A percentile compares a stretch with the other conserved stretches of the same genome.
Conservation (phyloP, 495 filamentous ascomycete species). For the Penicillium subrubescens region DNA sequence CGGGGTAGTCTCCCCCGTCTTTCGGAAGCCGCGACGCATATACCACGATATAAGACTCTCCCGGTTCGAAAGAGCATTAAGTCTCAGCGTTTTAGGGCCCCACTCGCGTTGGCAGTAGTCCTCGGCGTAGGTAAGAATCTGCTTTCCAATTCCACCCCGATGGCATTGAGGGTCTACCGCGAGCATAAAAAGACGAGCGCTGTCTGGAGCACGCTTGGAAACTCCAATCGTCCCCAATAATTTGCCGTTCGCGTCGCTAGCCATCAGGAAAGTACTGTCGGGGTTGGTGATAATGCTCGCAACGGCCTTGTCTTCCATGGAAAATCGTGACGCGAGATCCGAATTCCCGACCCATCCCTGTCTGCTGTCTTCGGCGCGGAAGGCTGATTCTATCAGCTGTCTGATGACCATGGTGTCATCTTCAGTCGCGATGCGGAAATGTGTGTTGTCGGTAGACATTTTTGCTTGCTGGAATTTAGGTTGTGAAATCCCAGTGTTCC, state of each 20-base stretch:
- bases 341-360: slow-evolving; percentile 43
- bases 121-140: slow-evolving; percentile 44
- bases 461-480: not conserved
- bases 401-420: slow-evolving; percentile 32
- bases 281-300: slow-evolving; percentile 44
- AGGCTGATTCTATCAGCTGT: slow-evolving; percentile 42
- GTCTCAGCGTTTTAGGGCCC: slow-evolving; percentile 30
- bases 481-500: not conserved
- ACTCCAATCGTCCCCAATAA: slow-evolving; percentile 40
- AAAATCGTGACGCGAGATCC: slow-evolving; percentile 34
- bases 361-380: slow-evolving; percentile 41
- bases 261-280: slow-evolving; percentile 37
- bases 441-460: slow-evolving; percentile 18
- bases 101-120: slow-evolving; percentile 34
- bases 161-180: slow-evolving; percentile 42
- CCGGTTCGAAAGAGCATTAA: slow-evolving; percentile 45
- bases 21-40: slow-evolving; percentile 39
- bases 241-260: slow-evolving; percentile 17
- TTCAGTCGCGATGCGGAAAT: slow-evolving; percentile 34
- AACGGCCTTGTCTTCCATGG: slow-evolving; percentile 29
- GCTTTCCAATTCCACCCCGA: slow-evolving; percentile 41
- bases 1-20: slow-evolving; percentile 39
- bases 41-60: slow-evolving; percentile 48
- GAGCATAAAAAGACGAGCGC: slow-evolving; percentile 44
- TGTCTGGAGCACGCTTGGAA: slow-evolving; percentile 20